Percentiles rank a stretch among this genome's conserved stretches.
Conservation (phyloP, 495 filamentous ascomycete species). For the Lophiostoma macrostomum region DNA sequence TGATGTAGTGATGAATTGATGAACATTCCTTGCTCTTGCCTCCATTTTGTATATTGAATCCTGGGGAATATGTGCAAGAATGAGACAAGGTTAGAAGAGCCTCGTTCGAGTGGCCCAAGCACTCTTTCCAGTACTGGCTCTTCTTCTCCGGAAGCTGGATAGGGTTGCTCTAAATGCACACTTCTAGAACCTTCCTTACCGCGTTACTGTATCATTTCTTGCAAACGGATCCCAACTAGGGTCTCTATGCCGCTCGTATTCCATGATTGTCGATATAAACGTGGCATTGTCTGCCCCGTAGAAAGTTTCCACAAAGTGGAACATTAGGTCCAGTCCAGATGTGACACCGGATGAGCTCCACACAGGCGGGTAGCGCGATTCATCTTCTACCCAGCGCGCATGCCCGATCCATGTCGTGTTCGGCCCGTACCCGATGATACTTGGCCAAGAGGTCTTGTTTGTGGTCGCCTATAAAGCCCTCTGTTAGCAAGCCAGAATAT, state of each 20-base stretch:
- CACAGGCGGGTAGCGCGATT: constrained; percentile 45
- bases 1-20: too few species aligned
- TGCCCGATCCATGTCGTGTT: constrained; percentile 56
- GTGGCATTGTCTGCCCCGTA: constrained; percentile 41
- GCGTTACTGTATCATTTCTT: constrained; percentile 5
- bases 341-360: constrained; percentile 63
- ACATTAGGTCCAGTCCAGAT: constrained; percentile 62
- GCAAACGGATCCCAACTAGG: constrained; percentile 41
- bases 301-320: constrained; percentile 48
- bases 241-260: constrained; percentile 40
- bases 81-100: too few species aligned
- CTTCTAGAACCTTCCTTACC: too few species aligned
- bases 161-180: too few species aligned
- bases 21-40: too few species aligned
- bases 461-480: constrained; percentile 43
- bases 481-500: background rate
- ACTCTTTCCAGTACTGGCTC: too few species aligned
- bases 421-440: constrained; percentile 31
- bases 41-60: too few species aligned
- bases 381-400: constrained; percentile 64
- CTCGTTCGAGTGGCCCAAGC: too few species aligned
- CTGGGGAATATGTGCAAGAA: too few species aligned
- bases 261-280: constrained; percentile 31
- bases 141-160: too few species aligned
- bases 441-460: constrained; percentile 25